These are phyloP conservation scores for Rosellinia necatrix DNA, from an alignment of 2,329 filamentous ascomycete species.

Conservation along the genomic window DNA sequence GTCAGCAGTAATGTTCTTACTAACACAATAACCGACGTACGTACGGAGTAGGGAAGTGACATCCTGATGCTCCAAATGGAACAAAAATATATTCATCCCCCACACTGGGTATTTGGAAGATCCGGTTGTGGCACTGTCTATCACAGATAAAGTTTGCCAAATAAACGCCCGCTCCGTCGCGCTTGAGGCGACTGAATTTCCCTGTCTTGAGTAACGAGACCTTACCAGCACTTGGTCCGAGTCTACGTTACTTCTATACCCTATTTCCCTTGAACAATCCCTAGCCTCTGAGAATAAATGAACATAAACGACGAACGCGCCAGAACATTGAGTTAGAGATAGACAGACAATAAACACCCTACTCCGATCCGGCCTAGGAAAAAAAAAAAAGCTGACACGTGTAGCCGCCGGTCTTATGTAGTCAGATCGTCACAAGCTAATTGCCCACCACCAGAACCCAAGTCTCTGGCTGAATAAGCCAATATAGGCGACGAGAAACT, in stretches of 20 bases:
- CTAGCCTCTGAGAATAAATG: conserved; percentile 6
- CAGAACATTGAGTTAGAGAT: neutral
- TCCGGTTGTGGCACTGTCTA: conserved; percentile 34
- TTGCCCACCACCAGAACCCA: neutral
- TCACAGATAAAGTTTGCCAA: conserved; percentile 24
- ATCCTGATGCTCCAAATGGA: conserved; percentile 10
- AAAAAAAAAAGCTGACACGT: neutral
- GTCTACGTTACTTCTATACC: conserved; percentile 42
- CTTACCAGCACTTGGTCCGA: conserved; percentile 45
- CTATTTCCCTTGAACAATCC: conserved; percentile 16
- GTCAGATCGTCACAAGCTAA: neutral
- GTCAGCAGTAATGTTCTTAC: too few relatives aligned
- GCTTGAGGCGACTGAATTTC: conserved; percentile 35
- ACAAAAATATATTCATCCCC: conserved; percentile 17
- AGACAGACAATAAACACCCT: conserved; percentile 11
- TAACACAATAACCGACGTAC: too few relatives aligned
- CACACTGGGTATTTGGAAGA: conserved; percentile 6
- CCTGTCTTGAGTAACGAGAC: conserved; percentile 39
- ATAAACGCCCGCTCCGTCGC: conserved; percentile 36
- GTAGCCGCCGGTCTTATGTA: neutral
- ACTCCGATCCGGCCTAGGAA: conserved; percentile 3
- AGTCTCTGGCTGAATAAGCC: neutral
- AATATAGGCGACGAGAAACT: neutral
- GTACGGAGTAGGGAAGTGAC: neutral
- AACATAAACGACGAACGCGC: conserved; percentile 9